Evolutionary conservation across 331 rosid species (phyloP).

Genomic region (Malus hybrid): DNA sequence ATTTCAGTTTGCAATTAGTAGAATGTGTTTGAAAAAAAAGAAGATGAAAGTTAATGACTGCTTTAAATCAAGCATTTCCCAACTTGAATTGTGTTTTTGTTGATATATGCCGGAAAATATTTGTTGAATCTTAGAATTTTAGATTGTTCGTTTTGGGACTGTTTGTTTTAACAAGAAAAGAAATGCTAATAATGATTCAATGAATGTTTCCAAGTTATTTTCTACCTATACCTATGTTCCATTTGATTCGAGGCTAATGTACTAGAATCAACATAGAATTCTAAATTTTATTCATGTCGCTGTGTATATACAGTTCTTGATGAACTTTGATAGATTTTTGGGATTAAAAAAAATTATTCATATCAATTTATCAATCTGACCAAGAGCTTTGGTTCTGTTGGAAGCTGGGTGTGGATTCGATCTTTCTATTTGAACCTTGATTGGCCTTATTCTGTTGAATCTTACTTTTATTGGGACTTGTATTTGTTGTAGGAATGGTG

Average conservation of each 20-base stretch:
- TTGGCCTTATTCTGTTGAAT: neutral
- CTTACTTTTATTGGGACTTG: neutral
- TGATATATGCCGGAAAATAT: neutral
- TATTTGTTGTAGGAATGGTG: constrained; percentile 70
- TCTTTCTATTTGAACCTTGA: neutral
- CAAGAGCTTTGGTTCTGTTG: neutral
- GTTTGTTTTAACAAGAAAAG: neutral
- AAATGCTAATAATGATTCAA: neutral
- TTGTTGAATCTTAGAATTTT: neutral
- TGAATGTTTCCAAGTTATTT: neutral
- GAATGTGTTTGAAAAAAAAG: neutral
- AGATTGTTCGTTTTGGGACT: neutral
- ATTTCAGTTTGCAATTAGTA: neutral
- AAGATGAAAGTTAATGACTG: neutral
- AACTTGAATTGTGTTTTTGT: neutral
- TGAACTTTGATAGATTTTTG: no score
- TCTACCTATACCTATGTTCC: neutral
- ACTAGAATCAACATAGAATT: neutral
- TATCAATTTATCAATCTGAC: neutral
- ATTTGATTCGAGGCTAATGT: neutral
- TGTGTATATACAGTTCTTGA: no score
- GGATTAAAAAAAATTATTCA: neutral
- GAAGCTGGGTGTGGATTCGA: neutral
- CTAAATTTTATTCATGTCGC: neutral
- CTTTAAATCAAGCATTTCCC: neutral